Base-by-base conservation (phyloP, 331 rosid genomes). In the Malus hybrid region DNA sequence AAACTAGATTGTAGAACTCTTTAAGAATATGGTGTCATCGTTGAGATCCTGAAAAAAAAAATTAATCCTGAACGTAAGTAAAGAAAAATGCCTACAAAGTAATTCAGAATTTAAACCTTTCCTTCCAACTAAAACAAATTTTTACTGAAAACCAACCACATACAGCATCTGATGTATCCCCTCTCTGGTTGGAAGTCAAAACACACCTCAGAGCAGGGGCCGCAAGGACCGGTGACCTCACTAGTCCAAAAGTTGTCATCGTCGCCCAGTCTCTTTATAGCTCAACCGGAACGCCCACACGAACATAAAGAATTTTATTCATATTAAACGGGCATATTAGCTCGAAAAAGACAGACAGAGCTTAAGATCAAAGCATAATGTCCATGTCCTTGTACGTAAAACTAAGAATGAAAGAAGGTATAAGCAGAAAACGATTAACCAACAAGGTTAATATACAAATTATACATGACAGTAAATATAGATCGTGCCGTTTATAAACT, bases 171-270 rank as follows among this genome's bases (percentile, higher is more conserved):
- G 73, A 63, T 36, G 74, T 85, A 68, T 78, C 97, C 98, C 82
- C 83, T 84, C 74, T 90, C 93, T 65, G 98, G 95, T 79, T 87
- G 93, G 82, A 93, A 90, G 81, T 93, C 97, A 74, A 89, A 93
- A 84, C 89, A 93, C 73, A 93, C 77, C 90, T 90, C 98, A 5
- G 96, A 90, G 89, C 97, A 93, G 32, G 98, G 98, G 70, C 98
- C 98, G 58, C 98, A 90, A 19, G 98, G 97, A 68, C 95, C 97
- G 6, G 97, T 89, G 15, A 71, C 88, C 70, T 95, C 97, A 81
- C 93, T 93, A 20, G 88, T 87, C 98, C 98, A 93, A 78, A 93
- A 93, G 83, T 93, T 90, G 85, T 90, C 96, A 18, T 90, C 96
- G 77, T 87, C 88, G 28, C 93, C 98, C 93, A 93, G 84, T 85